Conservation (phyloP, 2,329 filamentous ascomycete species). For the Rhinocladiella similis region DNA sequence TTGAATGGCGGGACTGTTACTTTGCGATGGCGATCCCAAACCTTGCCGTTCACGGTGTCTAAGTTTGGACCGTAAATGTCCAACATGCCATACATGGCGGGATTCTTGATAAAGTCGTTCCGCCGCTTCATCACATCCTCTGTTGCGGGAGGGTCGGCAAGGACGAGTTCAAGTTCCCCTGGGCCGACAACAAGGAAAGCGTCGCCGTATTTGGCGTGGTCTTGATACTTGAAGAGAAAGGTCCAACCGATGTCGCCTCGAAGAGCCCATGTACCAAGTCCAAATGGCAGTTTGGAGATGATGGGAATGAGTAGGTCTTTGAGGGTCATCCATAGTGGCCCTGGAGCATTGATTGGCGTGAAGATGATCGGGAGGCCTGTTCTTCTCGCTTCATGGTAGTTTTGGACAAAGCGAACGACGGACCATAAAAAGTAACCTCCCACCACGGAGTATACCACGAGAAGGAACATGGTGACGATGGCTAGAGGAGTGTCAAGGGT, state of each 20-base stretch:
- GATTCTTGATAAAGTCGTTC: slow-evolving; percentile 24
- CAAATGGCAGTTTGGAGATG: slow-evolving; percentile 14
- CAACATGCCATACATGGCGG: slow-evolving; percentile 18
- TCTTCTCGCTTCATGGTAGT: slow-evolving; percentile 24
- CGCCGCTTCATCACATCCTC: slow-evolving; percentile 14
- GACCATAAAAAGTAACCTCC: slow-evolving; percentile 17
- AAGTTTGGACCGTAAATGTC: slow-evolving; percentile 26
- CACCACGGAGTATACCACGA: slow-evolving; percentile 5
- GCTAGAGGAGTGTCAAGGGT: background rate
- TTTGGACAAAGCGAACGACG: slow-evolving; percentile 10
- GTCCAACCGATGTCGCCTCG: slow-evolving; percentile 23
- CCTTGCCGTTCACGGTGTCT: slow-evolving; percentile 24
- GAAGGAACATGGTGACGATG: slow-evolving; percentile 7
- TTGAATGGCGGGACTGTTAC: slow-evolving; percentile 47
- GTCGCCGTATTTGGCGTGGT: slow-evolving; percentile 19
- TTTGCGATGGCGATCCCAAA: slow-evolving; percentile 47
- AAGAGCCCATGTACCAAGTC: slow-evolving; percentile 18
- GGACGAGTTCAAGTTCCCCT: slow-evolving; percentile 18
- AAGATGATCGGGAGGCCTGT: slow-evolving; percentile 24
- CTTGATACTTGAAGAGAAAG: slow-evolving; percentile 2
- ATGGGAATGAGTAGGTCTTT: slow-evolving; percentile 13
- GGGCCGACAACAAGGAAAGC: slow-evolving; percentile 25
- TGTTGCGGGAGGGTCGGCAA: slow-evolving; percentile 16
- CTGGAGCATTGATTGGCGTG: slow-evolving; percentile 16
- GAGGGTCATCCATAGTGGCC: slow-evolving; percentile 17